Percentiles rank a stretch among this genome's conserved stretches.
These are phyloP conservation scores for Geosmithia flava DNA, from an alignment of 2,329 filamentous ascomycete species.

Conservation along the genomic window DNA sequence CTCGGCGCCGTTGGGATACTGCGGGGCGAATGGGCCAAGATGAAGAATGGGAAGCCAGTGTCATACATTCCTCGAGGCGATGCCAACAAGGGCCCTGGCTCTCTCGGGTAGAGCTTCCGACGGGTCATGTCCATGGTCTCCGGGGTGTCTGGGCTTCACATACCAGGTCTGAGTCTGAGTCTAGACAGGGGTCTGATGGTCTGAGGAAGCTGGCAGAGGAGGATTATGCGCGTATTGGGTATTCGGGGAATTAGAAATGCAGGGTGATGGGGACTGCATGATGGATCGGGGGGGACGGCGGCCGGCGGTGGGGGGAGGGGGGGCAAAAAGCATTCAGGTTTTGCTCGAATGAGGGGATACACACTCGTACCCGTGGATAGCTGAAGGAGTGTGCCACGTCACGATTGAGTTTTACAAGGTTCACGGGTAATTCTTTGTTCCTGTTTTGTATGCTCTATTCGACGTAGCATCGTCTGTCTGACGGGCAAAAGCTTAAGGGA, in stretches of 20 bases:
- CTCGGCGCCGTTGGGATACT: slow-evolving; percentile 3
- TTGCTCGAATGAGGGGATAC: too few species aligned
- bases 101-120: not conserved
- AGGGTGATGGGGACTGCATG: not conserved
- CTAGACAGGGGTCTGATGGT: not conserved
- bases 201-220: not conserved
- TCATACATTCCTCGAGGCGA: not conserved
- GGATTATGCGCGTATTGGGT: not conserved
- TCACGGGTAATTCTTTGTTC: too few species aligned
- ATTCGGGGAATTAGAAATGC: not conserved
- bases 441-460: too few species aligned
- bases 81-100: not conserved
- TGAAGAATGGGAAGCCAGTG: not conserved
- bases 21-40: slow-evolving; percentile 1
- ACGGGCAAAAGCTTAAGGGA: too few species aligned
- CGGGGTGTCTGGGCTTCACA: not conserved
- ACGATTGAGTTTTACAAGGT: too few species aligned
- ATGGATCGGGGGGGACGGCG: too few species aligned
- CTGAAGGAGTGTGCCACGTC: too few species aligned
- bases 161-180: not conserved
- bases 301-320: too few species aligned
- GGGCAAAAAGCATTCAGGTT: too few species aligned
- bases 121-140: not conserved
- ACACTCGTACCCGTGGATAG: too few species aligned
- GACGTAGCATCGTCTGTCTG: too few species aligned